A percentile compares a stretch with the other conserved stretches of the same genome.
Evolutionary conservation across 495 filamentous ascomycete species (phyloP).

Genomic region (Talaromyces stipitatus): DNA sequence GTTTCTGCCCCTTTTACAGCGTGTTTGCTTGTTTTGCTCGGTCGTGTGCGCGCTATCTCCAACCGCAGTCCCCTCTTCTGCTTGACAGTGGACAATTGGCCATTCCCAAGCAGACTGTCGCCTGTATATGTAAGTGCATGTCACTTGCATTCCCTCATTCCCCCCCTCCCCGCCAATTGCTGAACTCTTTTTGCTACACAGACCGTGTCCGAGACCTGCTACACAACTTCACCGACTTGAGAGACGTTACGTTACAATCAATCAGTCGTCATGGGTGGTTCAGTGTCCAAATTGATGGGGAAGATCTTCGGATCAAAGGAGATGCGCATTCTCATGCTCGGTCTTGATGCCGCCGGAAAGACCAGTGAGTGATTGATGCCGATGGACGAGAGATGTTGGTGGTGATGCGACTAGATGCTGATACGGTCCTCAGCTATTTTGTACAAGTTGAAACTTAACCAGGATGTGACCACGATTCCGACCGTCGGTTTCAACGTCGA

Average conservation of each 20-base stretch:
- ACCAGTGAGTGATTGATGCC: conserved; percentile 52
- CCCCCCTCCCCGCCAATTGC: no score
- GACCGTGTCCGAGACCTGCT: neutral
- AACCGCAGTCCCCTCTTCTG: neutral
- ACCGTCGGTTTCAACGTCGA: conserved; percentile 99
- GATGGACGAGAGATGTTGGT: no score
- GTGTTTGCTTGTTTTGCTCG: conserved; percentile 4
- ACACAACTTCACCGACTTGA: neutral
- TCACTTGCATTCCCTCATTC: neutral
- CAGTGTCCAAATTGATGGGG: conserved; percentile 82
- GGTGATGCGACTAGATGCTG: no score
- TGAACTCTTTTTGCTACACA: neutral
- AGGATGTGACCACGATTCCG: conserved; percentile 97
- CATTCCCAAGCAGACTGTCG: neutral
- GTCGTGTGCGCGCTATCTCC: neutral
- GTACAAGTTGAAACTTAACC: conserved; percentile 98
- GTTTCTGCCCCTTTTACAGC: neutral
- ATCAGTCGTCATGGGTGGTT: conserved; percentile 53
- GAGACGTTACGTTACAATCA: neutral
- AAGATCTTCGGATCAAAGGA: conserved; percentile 99
- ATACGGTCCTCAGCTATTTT: conserved; percentile 68
- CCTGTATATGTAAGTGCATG: neutral
- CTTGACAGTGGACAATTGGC: no score
- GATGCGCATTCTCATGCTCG: conserved; percentile 97
- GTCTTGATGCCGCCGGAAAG: conserved; percentile 95